Evolutionary conservation across 306 rosid species (phyloP).

Genomic region (Abrus precatorius): DNA sequence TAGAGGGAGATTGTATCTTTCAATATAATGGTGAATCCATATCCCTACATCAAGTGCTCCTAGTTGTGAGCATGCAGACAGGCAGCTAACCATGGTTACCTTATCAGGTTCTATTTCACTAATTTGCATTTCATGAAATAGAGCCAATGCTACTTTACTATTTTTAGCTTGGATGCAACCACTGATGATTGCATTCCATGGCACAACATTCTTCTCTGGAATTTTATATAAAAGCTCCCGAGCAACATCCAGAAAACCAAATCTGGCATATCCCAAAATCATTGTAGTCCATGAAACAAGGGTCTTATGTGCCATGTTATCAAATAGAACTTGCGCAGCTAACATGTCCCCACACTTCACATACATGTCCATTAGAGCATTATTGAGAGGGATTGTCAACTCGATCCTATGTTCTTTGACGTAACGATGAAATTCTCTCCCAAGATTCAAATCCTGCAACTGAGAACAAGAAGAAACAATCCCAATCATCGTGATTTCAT

Average conservation of each 20-base stretch:
- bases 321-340: constrained; percentile 62
- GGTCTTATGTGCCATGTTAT: constrained; percentile 66
- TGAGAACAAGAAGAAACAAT: constrained; percentile 80
- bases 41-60: constrained; percentile 86
- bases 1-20: constrained; percentile 55
- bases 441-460: constrained; percentile 67
- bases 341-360: constrained; percentile 69
- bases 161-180: constrained; percentile 80
- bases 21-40: constrained; percentile 82
- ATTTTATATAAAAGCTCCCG: constrained; percentile 59
- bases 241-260: constrained; percentile 69
- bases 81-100: constrained; percentile 71
- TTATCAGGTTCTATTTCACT: constrained; percentile 68
- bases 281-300: constrained; percentile 81
- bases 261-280: constrained; percentile 83
- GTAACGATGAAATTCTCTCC: constrained; percentile 63
- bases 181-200: constrained; percentile 89
- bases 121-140: constrained; percentile 87
- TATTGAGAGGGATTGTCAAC: constrained; percentile 65
- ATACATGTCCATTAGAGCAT: constrained; percentile 85
- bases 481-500: constrained; percentile 86
- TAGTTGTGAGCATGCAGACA: constrained; percentile 86
- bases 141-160: constrained; percentile 75
- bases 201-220: constrained; percentile 78
- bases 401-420: constrained; percentile 54